A percentile compares a stretch with the other conserved stretches of the same genome.
Evolutionary conservation across 2,329 filamentous ascomycete genomes (phyloP).

Genomic region (Fusarium austroafricanum): DNA sequence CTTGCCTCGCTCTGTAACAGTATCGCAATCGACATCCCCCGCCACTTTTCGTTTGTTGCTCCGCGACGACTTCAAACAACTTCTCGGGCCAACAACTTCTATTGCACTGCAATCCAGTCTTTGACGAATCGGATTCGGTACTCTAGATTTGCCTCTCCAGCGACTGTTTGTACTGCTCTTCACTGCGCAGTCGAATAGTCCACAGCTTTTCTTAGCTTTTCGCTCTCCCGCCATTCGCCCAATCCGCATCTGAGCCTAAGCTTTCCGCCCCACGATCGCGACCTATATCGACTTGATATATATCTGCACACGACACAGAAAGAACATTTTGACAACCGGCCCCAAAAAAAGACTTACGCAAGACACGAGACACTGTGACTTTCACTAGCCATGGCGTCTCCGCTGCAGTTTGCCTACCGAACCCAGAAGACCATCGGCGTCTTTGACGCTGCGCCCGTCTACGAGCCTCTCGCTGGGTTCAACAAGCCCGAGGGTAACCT

Average conservation of each 20-base stretch:
- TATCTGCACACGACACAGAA: constrained; percentile 32
- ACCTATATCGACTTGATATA: constrained; percentile 21
- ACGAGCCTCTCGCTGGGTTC: constrained; percentile 87
- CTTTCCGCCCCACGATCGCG: constrained; percentile 36
- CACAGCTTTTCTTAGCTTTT: constrained; percentile 19
- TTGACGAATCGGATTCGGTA: constrained; percentile 8
- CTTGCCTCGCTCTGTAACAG: constrained; percentile 21
- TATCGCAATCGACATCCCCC: constrained; percentile 41
- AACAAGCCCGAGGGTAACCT: constrained; percentile 90
- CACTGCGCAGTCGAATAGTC: constrained; percentile 30
- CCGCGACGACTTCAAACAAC: constrained; percentile 28
- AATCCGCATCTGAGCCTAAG: constrained; percentile 31
- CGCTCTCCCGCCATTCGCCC: constrained; percentile 30
- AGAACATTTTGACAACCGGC: constrained; percentile 47
- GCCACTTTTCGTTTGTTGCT: constrained; percentile 38
- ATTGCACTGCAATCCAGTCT: constrained; percentile 19
- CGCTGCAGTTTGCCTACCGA: constrained; percentile 96
- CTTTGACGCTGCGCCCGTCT: constrained; percentile 90
- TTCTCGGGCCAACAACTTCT: constrained; percentile 14
- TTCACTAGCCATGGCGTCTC: constrained; percentile 93
- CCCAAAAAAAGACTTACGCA: constrained; percentile 46
- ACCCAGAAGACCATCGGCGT: constrained; percentile 97
- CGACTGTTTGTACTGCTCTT: constrained; percentile 36
- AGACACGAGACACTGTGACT: constrained; percentile 72
- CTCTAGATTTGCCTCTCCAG: constrained; percentile 13